Percentiles rank a stretch among this genome's conserved stretches.
These are phyloP conservation scores for Tolypocladium inflatum DNA, from an alignment of 2,329 filamentous ascomycete genomes.

Conservation along the genomic window DNA sequence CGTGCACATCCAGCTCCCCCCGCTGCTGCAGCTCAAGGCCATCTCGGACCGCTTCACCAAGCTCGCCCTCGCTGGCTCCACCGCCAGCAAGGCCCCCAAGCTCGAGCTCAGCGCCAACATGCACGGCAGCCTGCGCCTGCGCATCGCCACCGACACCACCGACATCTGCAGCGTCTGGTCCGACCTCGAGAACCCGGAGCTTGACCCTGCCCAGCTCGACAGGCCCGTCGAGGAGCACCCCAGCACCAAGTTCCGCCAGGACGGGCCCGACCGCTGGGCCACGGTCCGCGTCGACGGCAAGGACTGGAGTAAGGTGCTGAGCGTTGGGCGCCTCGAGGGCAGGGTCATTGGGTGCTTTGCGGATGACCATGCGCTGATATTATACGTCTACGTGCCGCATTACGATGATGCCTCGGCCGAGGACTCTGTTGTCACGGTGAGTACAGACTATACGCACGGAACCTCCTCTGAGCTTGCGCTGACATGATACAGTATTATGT, in stretches of 20 bases:
- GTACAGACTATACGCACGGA: slow-evolving; percentile 13
- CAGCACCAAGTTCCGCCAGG: slow-evolving; percentile 66
- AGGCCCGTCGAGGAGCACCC: slow-evolving; percentile 71
- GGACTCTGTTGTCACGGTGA: slow-evolving; percentile 67
- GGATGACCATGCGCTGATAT: slow-evolving; percentile 68
- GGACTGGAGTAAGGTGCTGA: slow-evolving; percentile 92
- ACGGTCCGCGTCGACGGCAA: slow-evolving; percentile 84
- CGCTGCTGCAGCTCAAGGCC: slow-evolving; percentile 78
- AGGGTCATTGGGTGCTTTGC: slow-evolving; percentile 88
- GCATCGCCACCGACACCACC: slow-evolving; percentile 73
- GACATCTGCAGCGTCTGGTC: slow-evolving; percentile 81
- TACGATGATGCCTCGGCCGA: slow-evolving; percentile 57
- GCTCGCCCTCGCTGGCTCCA: slow-evolving; percentile 50
- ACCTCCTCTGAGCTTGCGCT: slow-evolving; percentile 6
- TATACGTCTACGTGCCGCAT: slow-evolving; percentile 72
- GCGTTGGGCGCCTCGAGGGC: slow-evolving; percentile 80
- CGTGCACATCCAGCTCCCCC: slow-evolving; percentile 84
- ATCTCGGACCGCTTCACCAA: slow-evolving; percentile 95
- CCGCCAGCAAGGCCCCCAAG: slow-evolving; percentile 45
- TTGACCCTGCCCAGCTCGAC: slow-evolving; percentile 69
- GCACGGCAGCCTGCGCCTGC: slow-evolving; percentile 76
- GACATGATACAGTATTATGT: slow-evolving; percentile 28
- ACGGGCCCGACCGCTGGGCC: slow-evolving; percentile 76
- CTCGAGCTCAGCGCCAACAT: slow-evolving; percentile 88
- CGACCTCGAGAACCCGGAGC: slow-evolving; percentile 74